These are phyloP conservation scores for Chaetomiaceae sp. DNA, from an alignment of 2,329 filamentous ascomycete species.

Conservation along the genomic window DNA sequence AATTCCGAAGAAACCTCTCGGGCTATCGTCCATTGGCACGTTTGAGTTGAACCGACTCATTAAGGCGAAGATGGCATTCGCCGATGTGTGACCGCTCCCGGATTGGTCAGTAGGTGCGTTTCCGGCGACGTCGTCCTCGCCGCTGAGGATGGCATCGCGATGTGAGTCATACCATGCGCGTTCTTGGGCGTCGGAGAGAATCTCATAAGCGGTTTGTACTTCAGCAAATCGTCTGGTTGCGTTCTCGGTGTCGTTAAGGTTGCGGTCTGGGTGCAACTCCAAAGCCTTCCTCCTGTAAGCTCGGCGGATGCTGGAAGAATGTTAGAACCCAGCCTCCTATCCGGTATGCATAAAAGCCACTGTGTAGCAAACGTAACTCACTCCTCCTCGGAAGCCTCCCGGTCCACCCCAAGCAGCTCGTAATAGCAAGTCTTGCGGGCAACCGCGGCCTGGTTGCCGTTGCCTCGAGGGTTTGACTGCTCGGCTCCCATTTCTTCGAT, in stretches of 20 bases:
- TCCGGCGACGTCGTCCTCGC: conserved; percentile 46
- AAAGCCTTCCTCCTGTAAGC: conserved; percentile 88
- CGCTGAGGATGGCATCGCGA: conserved; percentile 74
- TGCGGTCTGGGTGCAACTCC: conserved; percentile 91
- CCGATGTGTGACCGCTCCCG: conserved; percentile 69
- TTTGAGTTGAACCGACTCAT: conserved; percentile 76
- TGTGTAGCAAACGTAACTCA: conserved; percentile 37
- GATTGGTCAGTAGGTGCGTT: conserved; percentile 38
- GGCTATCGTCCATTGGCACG: conserved; percentile 74
- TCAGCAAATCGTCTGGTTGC: conserved; percentile 86
- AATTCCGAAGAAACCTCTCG: conserved; percentile 79
- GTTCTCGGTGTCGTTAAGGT: conserved; percentile 77
- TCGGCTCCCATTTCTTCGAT: conserved; percentile 47
- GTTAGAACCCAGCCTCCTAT: background rate
- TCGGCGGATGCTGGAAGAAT: conserved; percentile 70
- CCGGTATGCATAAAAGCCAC: too few relatives aligned
- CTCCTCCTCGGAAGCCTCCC: conserved; percentile 76
- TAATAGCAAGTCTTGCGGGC: conserved; percentile 73
- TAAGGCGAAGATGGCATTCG: conserved; percentile 72
- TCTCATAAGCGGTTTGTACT: conserved; percentile 87
- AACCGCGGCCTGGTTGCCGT: conserved; percentile 26
- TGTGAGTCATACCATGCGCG: conserved; percentile 98
- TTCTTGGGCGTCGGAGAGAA: conserved; percentile 94
- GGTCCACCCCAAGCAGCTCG: conserved; percentile 71
- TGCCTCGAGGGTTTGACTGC: conserved; percentile 45